Evolutionary conservation across 1,284 basidiomycete genomes (phyloP), one percentile per base, ranked within the genome.

Genomic region (Ustilago crameri): DNA sequence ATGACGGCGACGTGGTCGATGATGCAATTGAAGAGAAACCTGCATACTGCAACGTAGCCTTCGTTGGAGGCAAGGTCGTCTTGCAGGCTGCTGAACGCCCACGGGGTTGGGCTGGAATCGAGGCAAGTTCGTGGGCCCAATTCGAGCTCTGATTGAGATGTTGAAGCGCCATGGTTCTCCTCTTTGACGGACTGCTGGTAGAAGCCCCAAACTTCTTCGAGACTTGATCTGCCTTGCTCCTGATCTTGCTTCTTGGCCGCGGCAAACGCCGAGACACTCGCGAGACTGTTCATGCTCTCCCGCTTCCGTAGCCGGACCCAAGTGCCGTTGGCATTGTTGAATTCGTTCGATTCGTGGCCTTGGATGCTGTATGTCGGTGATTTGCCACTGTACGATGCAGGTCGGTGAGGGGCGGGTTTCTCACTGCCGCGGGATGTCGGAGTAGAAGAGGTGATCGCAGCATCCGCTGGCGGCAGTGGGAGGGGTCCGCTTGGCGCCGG

Each of bases 1-100:
- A 52, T 53, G 8, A 70, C 40, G 18, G 54, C 49, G 5, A 50
- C 38, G 17, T 70, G 67, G 37, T 70, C 67, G 38, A 65, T 57
- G 44, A 65, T 46, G 51, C 67, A 70, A 17, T 65, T 59, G 57
- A 65, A 59, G 0, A 70, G 53, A 24, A 70, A 70, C 12, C 52
- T 40, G 20, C 67, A 65, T 9, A 70, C 49, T 2, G 61, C 55
- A 8, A 34, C 26, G 37, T 70, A 65, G 17, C 61, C 61, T n/a
- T 65, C 67, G 37, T 55, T 38, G 5, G 44, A 52, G 3, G 50
- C 52, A 3, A 70, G 32, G 2, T 54, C 57, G 8, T 57, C 58
- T n/a, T 67, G 64, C 22, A 61, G 24, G 0, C 35, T 46, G 7
- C 35, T 43, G 35, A 43, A 24, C 8, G 43, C 51, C 47, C 51